Conservation (phyloP, 1,139 yeast genomes). For the Taphrina pruni region DNA sequence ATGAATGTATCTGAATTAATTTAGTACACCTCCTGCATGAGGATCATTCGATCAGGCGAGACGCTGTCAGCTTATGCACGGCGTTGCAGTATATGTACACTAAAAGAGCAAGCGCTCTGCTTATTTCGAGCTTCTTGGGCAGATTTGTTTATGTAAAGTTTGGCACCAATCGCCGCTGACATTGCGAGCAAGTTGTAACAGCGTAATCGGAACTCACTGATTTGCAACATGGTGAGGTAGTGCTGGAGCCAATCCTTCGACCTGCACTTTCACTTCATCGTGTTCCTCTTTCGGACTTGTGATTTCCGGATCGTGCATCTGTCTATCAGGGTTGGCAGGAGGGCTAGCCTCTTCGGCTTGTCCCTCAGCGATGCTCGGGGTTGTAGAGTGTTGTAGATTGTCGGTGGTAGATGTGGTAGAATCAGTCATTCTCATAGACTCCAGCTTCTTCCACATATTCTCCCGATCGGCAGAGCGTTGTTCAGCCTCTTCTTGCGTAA, state of each 20-base stretch:
- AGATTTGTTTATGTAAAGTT: neutral
- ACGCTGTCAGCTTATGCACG: neutral
- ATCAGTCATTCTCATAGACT: constrained; percentile 41
- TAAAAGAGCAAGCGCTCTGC: constrained; percentile 8
- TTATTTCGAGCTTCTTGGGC: neutral
- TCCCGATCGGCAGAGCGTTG: constrained; percentile 44
- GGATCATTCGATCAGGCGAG: neutral
- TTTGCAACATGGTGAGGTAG: constrained; percentile 10
- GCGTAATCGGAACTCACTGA: neutral
- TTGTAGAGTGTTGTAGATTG: neutral
- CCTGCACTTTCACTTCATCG: constrained; percentile 12
- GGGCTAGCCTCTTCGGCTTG: constrained; percentile 3
- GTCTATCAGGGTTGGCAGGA: neutral
- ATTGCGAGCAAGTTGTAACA: neutral
- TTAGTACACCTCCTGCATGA: constrained; percentile 9
- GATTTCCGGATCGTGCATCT: constrained; percentile 4
- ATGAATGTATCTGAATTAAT: constrained; percentile 25
- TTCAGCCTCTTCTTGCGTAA: constrained; percentile 66
- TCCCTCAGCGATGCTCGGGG: neutral
- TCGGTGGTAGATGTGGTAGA: neutral
- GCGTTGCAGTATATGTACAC: constrained; percentile 8
- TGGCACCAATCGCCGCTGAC: neutral
- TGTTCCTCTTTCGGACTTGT: neutral
- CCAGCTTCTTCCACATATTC: constrained; percentile 46
- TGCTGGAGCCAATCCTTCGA: constrained; percentile 27